A percentile compares a stretch with the other conserved stretches of the same genome.
Conservation (phyloP, 2,329 filamentous ascomycete genomes). For the Fusarium xyrophilum region DNA sequence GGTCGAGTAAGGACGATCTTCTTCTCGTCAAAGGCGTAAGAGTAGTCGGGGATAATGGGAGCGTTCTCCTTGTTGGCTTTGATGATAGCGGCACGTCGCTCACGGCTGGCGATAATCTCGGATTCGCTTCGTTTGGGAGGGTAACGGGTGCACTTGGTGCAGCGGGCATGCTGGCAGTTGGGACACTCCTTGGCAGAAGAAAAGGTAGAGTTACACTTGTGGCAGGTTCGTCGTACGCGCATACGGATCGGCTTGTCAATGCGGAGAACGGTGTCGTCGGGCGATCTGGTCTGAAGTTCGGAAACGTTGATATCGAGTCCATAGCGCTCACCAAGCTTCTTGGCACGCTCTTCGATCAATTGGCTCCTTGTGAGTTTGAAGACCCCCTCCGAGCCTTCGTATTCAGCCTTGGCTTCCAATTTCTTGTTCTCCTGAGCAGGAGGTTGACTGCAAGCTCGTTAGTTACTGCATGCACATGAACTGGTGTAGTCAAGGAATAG, state of each 20-base stretch:
- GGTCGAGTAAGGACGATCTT: constrained; percentile 66
- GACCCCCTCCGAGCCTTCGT: constrained; percentile 45
- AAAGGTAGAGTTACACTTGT: constrained; percentile 79
- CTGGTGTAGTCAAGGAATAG: not conserved
- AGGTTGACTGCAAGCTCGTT: constrained; percentile 29
- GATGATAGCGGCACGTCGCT: constrained; percentile 56
- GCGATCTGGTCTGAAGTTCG: constrained; percentile 58
- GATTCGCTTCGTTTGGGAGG: constrained; percentile 70
- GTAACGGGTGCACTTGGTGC: constrained; percentile 79
- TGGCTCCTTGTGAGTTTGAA: constrained; percentile 56
- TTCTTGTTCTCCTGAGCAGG: constrained; percentile 27
- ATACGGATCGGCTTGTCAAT: constrained; percentile 80
- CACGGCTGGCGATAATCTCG: constrained; percentile 60
- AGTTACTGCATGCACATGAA: not conserved
- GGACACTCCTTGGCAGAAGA: constrained; percentile 75
- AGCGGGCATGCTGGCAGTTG: constrained; percentile 80
- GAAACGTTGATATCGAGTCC: constrained; percentile 62
- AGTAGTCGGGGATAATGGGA: constrained; percentile 59
- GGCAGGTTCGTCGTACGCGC: constrained; percentile 80
- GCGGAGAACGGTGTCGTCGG: constrained; percentile 64
- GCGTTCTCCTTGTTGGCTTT: constrained; percentile 66
- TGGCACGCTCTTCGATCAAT: constrained; percentile 63
- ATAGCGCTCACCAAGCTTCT: constrained; percentile 62
- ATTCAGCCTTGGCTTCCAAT: constrained; percentile 39
- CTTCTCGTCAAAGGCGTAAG: constrained; percentile 53